Base-by-base conservation (phyloP, 352 stramenopile species). In the Aphanomyces astaci region DNA sequence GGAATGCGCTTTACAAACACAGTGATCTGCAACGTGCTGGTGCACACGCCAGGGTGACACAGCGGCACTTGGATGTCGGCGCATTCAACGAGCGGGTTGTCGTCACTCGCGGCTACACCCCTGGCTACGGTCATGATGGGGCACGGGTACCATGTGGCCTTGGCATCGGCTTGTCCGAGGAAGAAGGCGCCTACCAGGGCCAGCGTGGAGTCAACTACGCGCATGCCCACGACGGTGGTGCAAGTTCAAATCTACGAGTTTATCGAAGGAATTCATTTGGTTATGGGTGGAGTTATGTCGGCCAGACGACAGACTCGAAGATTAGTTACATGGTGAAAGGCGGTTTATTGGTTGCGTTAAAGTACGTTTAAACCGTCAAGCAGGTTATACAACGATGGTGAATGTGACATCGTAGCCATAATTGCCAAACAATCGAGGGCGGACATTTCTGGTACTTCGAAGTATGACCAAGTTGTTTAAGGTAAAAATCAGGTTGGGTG, bases 1-100 rank as follows among this genome's bases (percentile, higher is more conserved):
- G 43, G 62, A 3, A 81, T 56, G 3, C 78, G 73, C 63, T 86
- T 84, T 0, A 81, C 72, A 40, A 84, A 84, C 15, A 81, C 64
- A 9, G 70, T 71, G 7, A 84, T 62, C 1, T 57, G 77, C 2
- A 59, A 40, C 10, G 69, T 52, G 3, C 63, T 56, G 10, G 71
- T 36, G 46, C 74, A 82, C 15, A 82, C 67, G 39, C 63, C 70
- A 32, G 72, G 25, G 54, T 81, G 74, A 53, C 76, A 79, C 43
- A 79, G 40, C 7, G 74, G 76, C 2, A 71, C 70, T 0, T 24
- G 57, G 63, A 77, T 76, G 9, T 78, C 52, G 15, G 72, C 72
- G 33, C 74, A 79, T 30, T 79, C 67, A 11, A 59, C 51, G 25
- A 32, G 15, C 2, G 51, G 51, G 51, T 59, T 59, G 13, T 32